Conservation (phyloP, 2,329 filamentous ascomycete species). For the Colletotrichum sp. region DNA sequence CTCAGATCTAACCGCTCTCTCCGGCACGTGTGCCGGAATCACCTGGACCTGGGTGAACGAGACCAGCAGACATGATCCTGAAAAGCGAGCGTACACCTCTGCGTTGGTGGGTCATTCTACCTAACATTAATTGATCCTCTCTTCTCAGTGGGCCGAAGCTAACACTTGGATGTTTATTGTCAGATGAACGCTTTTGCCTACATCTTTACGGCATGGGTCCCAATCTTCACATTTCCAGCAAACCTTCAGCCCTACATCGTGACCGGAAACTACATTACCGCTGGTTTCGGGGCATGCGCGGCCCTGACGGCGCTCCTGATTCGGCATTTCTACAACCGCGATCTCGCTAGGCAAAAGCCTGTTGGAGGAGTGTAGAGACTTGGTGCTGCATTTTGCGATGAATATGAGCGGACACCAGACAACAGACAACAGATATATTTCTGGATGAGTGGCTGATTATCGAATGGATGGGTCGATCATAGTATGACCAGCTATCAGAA, state of each 20-base stretch:
- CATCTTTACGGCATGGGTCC: constrained; percentile 32
- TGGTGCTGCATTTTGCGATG: not conserved
- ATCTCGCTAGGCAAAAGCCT: constrained; percentile 9
- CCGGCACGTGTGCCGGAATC: constrained; percentile 24
- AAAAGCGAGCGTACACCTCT: constrained; percentile 31
- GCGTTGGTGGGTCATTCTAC: constrained; percentile 24
- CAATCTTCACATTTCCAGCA: constrained; percentile 33
- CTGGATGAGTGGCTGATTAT: not conserved
- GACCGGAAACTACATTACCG: constrained; percentile 31
- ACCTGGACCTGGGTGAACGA: constrained; percentile 33
- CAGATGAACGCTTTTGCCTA: constrained; percentile 33
- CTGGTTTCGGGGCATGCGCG: constrained; percentile 25
- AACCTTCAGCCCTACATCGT: constrained; percentile 32
- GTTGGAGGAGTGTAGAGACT: not conserved
- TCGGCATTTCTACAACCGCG: constrained; percentile 25
- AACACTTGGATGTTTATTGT: not conserved
- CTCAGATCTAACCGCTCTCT: constrained; percentile 26
- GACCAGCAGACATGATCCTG: constrained; percentile 26
- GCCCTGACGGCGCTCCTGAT: constrained; percentile 23
- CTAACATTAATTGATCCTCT: fast-evolving
- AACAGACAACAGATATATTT: not conserved
- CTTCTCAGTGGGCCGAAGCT: not conserved
- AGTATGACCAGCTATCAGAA: not conserved
- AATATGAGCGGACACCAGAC: not conserved
- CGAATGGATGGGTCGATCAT: not conserved